A percentile compares a stretch with the other conserved stretches of the same genome.
These are phyloP conservation scores for Diaporthe capsici DNA, from an alignment of 2,329 filamentous ascomycete genomes.

Conservation along the genomic window DNA sequence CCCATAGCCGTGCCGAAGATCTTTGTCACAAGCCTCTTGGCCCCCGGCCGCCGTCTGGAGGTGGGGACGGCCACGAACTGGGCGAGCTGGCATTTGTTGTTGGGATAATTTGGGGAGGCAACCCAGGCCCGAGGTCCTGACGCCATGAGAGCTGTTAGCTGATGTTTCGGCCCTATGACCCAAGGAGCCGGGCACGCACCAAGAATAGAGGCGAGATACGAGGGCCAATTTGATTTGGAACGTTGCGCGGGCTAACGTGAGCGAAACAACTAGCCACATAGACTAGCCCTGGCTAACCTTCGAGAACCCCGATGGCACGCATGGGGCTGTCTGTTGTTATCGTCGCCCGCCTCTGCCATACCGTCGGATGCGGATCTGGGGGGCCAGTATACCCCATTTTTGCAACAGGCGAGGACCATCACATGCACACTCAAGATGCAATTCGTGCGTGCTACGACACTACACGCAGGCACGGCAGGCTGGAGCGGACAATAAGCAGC, in stretches of 20 bases:
- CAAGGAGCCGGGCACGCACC: slow-evolving; percentile 27
- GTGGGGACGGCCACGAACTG: slow-evolving; percentile 5
- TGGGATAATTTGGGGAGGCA: not conserved
- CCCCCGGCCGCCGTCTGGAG: slow-evolving; percentile 16
- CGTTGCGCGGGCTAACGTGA: slow-evolving; percentile 19
- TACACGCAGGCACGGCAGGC: slow-evolving; percentile 24
- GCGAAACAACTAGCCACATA: slow-evolving; percentile 13
- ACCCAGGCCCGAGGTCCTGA: not conserved
- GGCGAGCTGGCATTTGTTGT: slow-evolving; percentile 1
- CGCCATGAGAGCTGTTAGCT: slow-evolving; percentile 1
- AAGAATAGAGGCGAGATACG: slow-evolving; percentile 33
- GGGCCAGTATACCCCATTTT: not conserved
- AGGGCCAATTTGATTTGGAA: slow-evolving; percentile 20
- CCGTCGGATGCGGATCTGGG: slow-evolving; percentile 10
- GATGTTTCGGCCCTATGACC: slow-evolving; percentile 25
- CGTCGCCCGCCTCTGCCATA: slow-evolving; percentile 2
- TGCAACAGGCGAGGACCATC: slow-evolving; percentile 4
- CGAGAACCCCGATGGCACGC: slow-evolving; percentile 11
- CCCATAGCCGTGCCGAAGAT: slow-evolving; percentile 4
- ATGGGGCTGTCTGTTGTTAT: not conserved
- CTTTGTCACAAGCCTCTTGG: slow-evolving; percentile 11
- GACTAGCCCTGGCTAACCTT: slow-evolving; percentile 8
- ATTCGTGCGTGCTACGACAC: slow-evolving; percentile 10
- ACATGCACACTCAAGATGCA: slow-evolving; percentile 9
- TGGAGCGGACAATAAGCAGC: slow-evolving; percentile 26